Percentiles rank a stretch among this genome's conserved stretches.
Evolutionary conservation across 2,329 filamentous ascomycete genomes (phyloP).

Genomic region (Curvularia spicifera): DNA sequence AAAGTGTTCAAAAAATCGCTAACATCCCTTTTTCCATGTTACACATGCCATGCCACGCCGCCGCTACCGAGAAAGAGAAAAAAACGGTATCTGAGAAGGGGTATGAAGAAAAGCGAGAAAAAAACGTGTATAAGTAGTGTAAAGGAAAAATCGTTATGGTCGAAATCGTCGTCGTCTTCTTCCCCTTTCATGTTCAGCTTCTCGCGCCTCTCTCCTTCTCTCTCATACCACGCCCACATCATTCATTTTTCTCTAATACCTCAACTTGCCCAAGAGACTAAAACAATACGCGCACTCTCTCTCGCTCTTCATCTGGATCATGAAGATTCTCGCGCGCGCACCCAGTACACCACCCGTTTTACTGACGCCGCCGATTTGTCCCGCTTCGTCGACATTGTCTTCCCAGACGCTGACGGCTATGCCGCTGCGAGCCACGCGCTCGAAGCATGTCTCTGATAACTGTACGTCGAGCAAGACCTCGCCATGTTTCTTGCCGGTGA

Average conservation of each 20-base stretch:
- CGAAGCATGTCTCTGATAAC: conserved; percentile 82
- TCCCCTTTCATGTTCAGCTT: no score
- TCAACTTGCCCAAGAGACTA: conserved; percentile 56
- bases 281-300: conserved; percentile 58
- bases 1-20: no score
- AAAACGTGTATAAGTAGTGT: no score
- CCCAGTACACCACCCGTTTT: conserved; percentile 64
- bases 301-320: conserved; percentile 64
- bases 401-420: conserved; percentile 92
- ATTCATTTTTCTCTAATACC: conserved; percentile 46
- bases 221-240: not conserved
- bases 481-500: conserved; percentile 72
- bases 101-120: no score
- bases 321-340: conserved; percentile 65
- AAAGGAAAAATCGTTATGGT: no score
- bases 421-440: conserved; percentile 80
- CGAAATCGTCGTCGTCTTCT: no score
- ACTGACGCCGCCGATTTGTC: conserved; percentile 67
- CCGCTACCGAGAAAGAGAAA: no score
- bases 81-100: no score
- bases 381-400: conserved; percentile 52
- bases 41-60: no score
- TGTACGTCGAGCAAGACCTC: conserved; percentile 81
- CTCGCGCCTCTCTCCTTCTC: no score
- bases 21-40: no score